Evolutionary conservation across 768 basidiomycete species (phyloP), one percentile per base, ranked within the genome.

Genomic region (Hericium erinaceus): DNA sequence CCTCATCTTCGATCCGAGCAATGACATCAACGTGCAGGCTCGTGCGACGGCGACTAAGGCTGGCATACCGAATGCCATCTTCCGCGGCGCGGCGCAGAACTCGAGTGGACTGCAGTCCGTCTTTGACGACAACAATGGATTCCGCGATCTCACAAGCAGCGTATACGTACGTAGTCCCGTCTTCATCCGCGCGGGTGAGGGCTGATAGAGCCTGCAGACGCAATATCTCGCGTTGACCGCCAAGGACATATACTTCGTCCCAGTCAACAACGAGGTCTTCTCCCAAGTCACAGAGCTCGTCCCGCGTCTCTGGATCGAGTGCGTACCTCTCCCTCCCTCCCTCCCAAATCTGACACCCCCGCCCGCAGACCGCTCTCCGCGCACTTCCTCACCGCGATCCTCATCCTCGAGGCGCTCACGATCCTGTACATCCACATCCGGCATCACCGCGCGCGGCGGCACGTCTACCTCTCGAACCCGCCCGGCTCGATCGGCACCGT

Each of bases 41-140:
- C 77, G 84, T 20, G 78, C 81, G 0, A 67, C 62, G 2, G 72
- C 82, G 2, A 78, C 78, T 0, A 70, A 66, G 28, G 72, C 79
- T n/a, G 75, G 78, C n/a, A 66, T 89, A 0, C 76, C 87, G 15
- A 78, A 78, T 8, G 79, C 87, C 4, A 80, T 88, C 18, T 83
- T 81, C 60, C 76, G 75, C 10, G 71, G 72, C 52, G 84, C 85
- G 2, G 61, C 67, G 8, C 74, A 78, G 57, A 59, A 67, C 15
- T 65, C 72, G 7, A 67, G 68, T 20, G 81, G 81, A 2, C 64
- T 69, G 1, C 69, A 76, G 52, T 66, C 75, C 2, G 73, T 73
- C 8, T 87, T 85, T 63, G 73, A 79, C 59, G 57, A 72, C 24
- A 61, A 73, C 1, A 75, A 77, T 52, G 79, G 77, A 0, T 84